A percentile compares a stretch with the other conserved stretches of the same genome.
phyloP scores from a whole-genome alignment of 2,329 filamentous ascomycete genomes.

The Aspergillus japonicus region DNA sequence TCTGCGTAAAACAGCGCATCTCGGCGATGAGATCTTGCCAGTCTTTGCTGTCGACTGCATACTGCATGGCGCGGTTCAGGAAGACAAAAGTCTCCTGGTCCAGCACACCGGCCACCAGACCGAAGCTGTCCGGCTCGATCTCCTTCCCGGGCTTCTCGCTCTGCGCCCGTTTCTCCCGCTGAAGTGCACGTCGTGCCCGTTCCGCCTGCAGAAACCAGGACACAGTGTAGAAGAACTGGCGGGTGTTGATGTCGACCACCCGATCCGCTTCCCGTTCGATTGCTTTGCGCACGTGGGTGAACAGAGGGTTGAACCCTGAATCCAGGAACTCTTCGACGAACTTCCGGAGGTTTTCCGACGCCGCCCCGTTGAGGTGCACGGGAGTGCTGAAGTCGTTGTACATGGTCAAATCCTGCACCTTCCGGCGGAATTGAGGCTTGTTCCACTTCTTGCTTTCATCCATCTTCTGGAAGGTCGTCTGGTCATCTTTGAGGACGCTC shows the following conservation, averaged over 20 bases:
- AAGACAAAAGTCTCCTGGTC: constrained; percentile 95
- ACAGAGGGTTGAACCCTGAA: constrained; percentile 89
- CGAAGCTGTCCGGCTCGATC: constrained; percentile 71
- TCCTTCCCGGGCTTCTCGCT: constrained; percentile 51
- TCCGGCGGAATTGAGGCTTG: constrained; percentile 66
- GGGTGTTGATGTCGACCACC: constrained; percentile 70
- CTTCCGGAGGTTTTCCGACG: constrained; percentile 71
- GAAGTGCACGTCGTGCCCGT: constrained; percentile 64
- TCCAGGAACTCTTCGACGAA: constrained; percentile 96
- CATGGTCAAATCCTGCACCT: constrained; percentile 59
- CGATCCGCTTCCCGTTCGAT: constrained; percentile 87
- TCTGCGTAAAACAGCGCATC: constrained; percentile 94
- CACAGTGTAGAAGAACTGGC: constrained; percentile 89
- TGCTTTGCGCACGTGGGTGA: constrained; percentile 79
- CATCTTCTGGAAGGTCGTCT: constrained; percentile 78
- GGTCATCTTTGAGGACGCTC: constrained; percentile 71
- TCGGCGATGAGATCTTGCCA: constrained; percentile 84
- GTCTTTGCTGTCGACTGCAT: constrained; percentile 74
- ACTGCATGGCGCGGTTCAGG: constrained; percentile 78
- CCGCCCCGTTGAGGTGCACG: constrained; percentile 66
- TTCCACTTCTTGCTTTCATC: constrained; percentile 89
- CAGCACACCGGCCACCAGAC: constrained; percentile 81
- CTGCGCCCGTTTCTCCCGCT: constrained; percentile 54
- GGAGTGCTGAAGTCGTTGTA: constrained; percentile 73
- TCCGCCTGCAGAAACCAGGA: constrained; percentile 92